Evolutionary conservation across 345 rosid genomes (phyloP).

Genomic region (Citrus medica): DNA sequence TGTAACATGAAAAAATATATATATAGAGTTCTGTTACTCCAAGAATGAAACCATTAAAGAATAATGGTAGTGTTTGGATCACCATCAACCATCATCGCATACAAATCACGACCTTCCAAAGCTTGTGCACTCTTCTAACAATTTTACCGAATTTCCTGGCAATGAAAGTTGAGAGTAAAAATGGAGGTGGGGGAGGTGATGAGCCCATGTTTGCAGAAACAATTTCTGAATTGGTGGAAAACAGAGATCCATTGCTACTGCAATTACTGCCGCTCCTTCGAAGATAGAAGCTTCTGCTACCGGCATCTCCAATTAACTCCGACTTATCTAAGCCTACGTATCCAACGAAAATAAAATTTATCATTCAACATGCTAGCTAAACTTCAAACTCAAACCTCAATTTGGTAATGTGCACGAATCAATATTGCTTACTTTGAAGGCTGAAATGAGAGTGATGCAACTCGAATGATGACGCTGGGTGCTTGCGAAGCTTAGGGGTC

Average conservation of each 20-base stretch:
- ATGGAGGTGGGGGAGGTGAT: constrained; percentile 25
- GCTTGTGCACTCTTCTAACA: constrained; percentile 46
- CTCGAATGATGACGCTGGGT: constrained; percentile 35
- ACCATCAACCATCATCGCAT: constrained; percentile 33
- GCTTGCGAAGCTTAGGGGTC: constrained; percentile 54
- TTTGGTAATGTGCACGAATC: neutral
- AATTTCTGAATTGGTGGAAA: constrained; percentile 13
- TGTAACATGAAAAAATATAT: neutral
- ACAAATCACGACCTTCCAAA: constrained; percentile 67
- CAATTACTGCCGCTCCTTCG: constrained; percentile 37
- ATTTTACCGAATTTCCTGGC: constrained; percentile 50
- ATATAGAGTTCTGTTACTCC: neutral
- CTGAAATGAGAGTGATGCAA: constrained; percentile 75
- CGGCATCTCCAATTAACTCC: constrained; percentile 53
- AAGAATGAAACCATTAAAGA: neutral
- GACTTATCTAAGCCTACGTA: constrained; percentile 57
- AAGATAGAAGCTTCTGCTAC: constrained; percentile 72
- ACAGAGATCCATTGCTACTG: constrained; percentile 16
- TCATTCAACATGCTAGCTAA: neutral
- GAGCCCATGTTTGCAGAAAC: constrained; percentile 10
- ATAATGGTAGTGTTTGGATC: neutral
- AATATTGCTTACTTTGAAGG: constrained; percentile 51
- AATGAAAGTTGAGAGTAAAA: constrained; percentile 38
- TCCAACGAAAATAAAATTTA: neutral
- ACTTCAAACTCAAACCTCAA: neutral